Percentiles rank a stretch among this genome's conserved stretches.
phyloP scores from a whole-genome alignment of 164 flowering plant species.

The Tinospora cordifolia region DNA sequence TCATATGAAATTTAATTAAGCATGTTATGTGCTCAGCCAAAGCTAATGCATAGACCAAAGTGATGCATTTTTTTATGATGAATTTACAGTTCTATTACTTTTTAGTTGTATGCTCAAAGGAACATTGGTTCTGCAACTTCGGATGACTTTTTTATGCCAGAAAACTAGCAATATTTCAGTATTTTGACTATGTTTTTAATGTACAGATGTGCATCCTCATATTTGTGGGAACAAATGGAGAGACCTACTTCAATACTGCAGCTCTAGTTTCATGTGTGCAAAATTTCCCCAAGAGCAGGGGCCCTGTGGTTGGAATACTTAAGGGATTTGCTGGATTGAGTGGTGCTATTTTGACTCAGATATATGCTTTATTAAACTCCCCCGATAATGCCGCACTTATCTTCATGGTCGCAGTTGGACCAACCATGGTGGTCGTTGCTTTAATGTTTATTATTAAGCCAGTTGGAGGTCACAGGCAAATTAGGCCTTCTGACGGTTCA shows the following conservation, averaged over 20 bases:
- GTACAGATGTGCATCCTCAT: constrained; percentile 90
- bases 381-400: constrained; percentile 82
- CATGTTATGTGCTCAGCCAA: not conserved
- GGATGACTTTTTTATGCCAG: not conserved
- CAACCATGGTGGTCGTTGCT: constrained; percentile 67
- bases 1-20: not conserved
- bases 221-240: constrained; percentile 91
- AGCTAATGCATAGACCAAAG: not conserved
- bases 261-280: constrained; percentile 90
- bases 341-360: constrained; percentile 88
- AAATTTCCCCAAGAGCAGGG: constrained; percentile 91
- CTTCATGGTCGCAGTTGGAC: constrained; percentile 96
- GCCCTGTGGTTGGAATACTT: constrained; percentile 90
- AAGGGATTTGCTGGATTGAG: constrained; percentile 93
- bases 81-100: not conserved
- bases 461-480: constrained; percentile 88
- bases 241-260: constrained; percentile 88
- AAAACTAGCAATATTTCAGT: not conserved
- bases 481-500: constrained; percentile 54
- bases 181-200: not conserved
- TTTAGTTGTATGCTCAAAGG: not conserved
- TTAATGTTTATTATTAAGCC: constrained; percentile 86
- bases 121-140: not conserved
- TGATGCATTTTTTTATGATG: not conserved
- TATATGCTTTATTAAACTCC: constrained; percentile 54